Evolutionary conservation across 192 early-diverging fungal genomes (phyloP).

Genomic region (Linnemannia exigua): DNA sequence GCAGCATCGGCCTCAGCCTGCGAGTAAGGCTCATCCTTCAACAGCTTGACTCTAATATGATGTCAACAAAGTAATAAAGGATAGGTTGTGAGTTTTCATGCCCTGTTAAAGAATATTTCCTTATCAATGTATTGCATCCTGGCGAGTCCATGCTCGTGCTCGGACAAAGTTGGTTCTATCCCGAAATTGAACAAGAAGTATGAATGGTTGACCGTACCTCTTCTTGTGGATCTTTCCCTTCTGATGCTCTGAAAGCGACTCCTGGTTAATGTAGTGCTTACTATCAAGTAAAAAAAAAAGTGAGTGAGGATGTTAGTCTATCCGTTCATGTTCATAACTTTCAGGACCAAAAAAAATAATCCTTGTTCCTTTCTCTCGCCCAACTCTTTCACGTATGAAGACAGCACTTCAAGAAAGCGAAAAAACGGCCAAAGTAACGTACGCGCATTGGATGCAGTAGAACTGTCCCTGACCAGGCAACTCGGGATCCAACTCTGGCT

Average conservation of each 20-base stretch:
- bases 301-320: not conserved
- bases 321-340: not conserved
- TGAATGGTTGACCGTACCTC: slow-evolving; percentile 48
- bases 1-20: slow-evolving; percentile 89
- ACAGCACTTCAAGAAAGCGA: no score
- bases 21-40: slow-evolving; percentile 89
- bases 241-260: slow-evolving; percentile 74
- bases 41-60: slow-evolving; percentile 75
- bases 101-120: no score
- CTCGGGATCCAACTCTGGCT: slow-evolving; percentile 80
- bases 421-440: slow-evolving; percentile 31
- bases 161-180: not conserved
- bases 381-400: no score
- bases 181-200: not conserved
- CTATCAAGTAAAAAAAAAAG: slow-evolving; percentile 35
- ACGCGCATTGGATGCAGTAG: slow-evolving; percentile 90
- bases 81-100: slow-evolving; percentile 2
- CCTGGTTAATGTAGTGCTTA: slow-evolving; percentile 79
- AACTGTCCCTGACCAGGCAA: slow-evolving; percentile 92
- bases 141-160: not conserved
- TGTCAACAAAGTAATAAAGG: not conserved
- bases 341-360: not conserved
- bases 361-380: no score
- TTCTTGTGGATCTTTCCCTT: slow-evolving; percentile 90
- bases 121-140: not conserved